Base-by-base conservation (phyloP, 208 protist species). In the Sergeia podlipaevii region DNA sequence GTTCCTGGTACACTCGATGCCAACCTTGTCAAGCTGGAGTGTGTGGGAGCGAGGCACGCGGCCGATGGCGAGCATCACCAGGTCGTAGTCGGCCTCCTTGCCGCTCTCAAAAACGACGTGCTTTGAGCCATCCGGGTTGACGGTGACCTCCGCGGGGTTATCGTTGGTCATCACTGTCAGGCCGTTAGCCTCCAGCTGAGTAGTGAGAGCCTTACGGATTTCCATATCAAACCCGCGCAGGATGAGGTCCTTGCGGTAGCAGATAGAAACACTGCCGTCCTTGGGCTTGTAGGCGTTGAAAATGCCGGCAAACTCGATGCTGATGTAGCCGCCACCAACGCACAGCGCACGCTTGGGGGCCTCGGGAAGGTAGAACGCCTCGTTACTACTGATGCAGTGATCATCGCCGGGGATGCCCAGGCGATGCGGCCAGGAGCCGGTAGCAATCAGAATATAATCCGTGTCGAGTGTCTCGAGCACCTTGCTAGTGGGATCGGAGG, bases 41-140 rank as follows among this genome's bases (percentile, higher is more conserved):
- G 74, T 60, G 6, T 88, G 63, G 8, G 91, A 95, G 67, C 89
- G 85, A 46, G 97, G 97, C 26, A 79, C 45, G 60, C 98, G 91
- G 26, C 98, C 98, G 39, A 98, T 93, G 37, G 95, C 78, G n/a
- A 98, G 74, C 38, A 99, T 82, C 11, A 99, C 89, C 13, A 93
- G 64, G 65, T 99, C 98, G 43, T 86, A 84, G 32, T 96, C 89
- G 3, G 65, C 59, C 50, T 73, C 73, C 43, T 82, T 81, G 43
- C 87, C 91, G 50, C 77, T 80, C 57, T 91, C 78, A 42, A 91
- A 95, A 3, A 75, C 77, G 17, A 93, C 83, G 59, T 86, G 78
- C 32, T 70, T 72, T 45, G 67, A 72, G 45, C 82, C 82, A 58
- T 93, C 81, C 0, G 32, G 51, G 44, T 90, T 89, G 45, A 70